These are phyloP conservation scores for Pugionium cornutum DNA, from an alignment of 345 rosid species.

Conservation along the genomic window DNA sequence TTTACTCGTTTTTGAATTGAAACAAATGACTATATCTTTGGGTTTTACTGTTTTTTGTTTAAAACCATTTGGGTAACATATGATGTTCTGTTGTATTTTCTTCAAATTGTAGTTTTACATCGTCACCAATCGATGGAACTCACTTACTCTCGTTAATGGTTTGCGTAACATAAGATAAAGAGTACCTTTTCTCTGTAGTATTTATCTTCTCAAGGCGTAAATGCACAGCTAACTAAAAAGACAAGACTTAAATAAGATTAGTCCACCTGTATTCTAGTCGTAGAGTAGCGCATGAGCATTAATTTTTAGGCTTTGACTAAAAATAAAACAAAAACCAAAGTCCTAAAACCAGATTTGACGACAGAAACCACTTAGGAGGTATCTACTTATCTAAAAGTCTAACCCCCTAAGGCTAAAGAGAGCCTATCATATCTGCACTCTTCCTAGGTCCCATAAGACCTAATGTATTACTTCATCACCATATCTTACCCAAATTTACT, in stretches of 20 bases:
- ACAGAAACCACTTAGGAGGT: conserved; percentile 12
- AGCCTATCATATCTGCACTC: conserved; percentile 36
- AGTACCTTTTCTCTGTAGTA: not conserved
- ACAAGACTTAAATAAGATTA: conserved; percentile 6
- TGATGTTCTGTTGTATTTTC: no score
- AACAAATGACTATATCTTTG: no score
- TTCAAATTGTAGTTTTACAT: no score
- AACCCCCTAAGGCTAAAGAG: conserved; percentile 1
- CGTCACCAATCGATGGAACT: no score
- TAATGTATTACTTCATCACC: conserved; percentile 31
- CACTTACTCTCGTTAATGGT: not conserved
- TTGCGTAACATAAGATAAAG: not conserved
- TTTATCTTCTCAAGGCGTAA: conserved; percentile 14
- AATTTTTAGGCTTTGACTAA: conserved; percentile 37
- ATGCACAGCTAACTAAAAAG: not conserved
- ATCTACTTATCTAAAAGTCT: conserved; percentile 34
- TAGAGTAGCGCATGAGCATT: conserved; percentile 38
- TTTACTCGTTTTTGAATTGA: no score
- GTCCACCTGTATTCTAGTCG: not conserved
- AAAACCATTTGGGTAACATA: no score
- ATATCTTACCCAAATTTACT: conserved; percentile 41
- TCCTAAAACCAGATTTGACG: conserved; percentile 31
- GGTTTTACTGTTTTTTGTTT: no score
- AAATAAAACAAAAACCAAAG: conserved; percentile 8
- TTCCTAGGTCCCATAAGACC: conserved; percentile 9